phyloP scores from a whole-genome alignment of 345 rosid species.

The Gynandropsis gynandra region DNA sequence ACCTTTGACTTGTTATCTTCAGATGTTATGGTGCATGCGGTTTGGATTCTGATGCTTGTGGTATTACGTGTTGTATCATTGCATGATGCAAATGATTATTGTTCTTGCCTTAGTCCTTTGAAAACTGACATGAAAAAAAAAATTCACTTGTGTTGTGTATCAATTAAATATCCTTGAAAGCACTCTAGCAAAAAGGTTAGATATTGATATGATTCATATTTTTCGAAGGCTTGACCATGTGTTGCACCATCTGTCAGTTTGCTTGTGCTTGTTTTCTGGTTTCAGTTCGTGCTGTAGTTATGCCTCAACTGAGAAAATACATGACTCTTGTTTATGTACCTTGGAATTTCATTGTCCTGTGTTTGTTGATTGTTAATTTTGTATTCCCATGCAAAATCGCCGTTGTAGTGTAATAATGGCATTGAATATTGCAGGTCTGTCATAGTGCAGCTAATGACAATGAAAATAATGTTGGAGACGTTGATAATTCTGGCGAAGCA shows the following conservation, averaged over 20 bases:
- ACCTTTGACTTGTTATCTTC: not conserved
- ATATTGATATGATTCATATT: too few relatives aligned
- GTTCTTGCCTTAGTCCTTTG: not conserved
- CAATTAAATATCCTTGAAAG: too few relatives aligned
- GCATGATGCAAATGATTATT: not conserved
- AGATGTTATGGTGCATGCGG: too few relatives aligned
- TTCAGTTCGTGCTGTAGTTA: conserved; percentile 1
- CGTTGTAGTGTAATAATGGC: not conserved
- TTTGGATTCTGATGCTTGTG: too few relatives aligned
- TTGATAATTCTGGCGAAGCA: conserved; percentile 50
- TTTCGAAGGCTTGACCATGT: too few relatives aligned
- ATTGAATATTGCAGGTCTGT: conserved; percentile 40
- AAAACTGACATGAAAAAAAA: not conserved
- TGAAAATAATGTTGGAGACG: conserved; percentile 47
- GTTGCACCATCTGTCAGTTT: too few relatives aligned
- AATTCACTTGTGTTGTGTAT: too few relatives aligned
- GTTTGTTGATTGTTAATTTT: conserved; percentile 15
- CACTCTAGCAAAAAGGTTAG: too few relatives aligned
- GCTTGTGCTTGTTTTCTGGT: not conserved
- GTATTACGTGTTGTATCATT: too few relatives aligned
- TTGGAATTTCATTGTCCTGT: conserved; percentile 1
- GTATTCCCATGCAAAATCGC: conserved; percentile 13
- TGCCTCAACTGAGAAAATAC: conserved; percentile 1
- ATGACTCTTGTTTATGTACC: too few relatives aligned
- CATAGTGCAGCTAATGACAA: conserved; percentile 37